Conservation (phyloP, 1,284 basidiomycete species). For the Xerocomus minutiporus region DNA sequence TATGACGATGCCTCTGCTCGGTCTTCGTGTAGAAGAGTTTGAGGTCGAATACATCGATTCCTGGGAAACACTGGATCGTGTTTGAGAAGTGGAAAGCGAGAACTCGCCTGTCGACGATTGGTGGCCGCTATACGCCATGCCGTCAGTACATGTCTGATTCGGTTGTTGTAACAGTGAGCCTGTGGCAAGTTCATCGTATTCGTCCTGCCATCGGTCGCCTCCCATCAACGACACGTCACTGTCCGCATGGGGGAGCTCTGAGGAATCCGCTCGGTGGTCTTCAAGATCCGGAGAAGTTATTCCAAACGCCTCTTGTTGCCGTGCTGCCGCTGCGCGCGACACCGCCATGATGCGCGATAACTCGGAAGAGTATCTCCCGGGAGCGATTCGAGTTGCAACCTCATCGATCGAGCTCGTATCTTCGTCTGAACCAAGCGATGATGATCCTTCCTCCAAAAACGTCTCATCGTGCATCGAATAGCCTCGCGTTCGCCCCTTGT, state of each 20-base stretch:
- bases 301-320: conserved; percentile 44
- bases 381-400: neutral
- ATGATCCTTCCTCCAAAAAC: conserved; percentile 10
- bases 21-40: conserved; percentile 14
- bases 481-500: conserved; percentile 1
- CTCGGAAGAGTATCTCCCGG: conserved; percentile 30
- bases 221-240: conserved; percentile 50
- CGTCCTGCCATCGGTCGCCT: conserved; percentile 39
- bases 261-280: conserved; percentile 15
- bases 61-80: conserved; percentile 19
- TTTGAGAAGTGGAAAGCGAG: conserved; percentile 13
- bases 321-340: conserved; percentile 40
- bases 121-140: conserved; percentile 2
- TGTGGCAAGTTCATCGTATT: conserved; percentile 42
- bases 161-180: conserved; percentile 50
- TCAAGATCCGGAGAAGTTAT: conserved; percentile 39
- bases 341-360: conserved; percentile 35
- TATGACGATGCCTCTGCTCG: conserved; percentile 4
- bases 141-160: conserved; percentile 20
- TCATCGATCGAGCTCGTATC: conserved; percentile 6
- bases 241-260: conserved; percentile 39
- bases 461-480: conserved; percentile 5
- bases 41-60: conserved; percentile 23
- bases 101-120: conserved; percentile 7
- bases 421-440: conserved; percentile 15